These are phyloP conservation scores for Fusarium begoniae DNA, from an alignment of 2,329 filamentous ascomycete species.

Conservation along the genomic window DNA sequence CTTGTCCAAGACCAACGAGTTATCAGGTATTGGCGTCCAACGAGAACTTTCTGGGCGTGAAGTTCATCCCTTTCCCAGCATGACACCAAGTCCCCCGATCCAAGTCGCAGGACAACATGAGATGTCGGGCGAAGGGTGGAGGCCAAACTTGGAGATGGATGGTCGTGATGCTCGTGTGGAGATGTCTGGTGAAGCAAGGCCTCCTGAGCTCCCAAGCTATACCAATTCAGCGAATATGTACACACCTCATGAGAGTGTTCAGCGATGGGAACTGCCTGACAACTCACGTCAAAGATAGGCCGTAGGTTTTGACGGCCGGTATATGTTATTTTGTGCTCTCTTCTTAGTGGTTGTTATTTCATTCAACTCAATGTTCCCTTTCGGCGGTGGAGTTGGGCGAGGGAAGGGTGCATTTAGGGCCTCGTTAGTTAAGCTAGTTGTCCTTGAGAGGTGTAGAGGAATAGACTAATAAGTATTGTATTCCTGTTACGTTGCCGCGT, in stretches of 20 bases:
- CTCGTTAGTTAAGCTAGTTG: not conserved
- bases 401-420: not conserved
- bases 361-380: not conserved
- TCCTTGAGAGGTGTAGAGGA: not conserved
- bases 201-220: slow-evolving; percentile 27
- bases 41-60: slow-evolving; percentile 30
- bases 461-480: not conserved
- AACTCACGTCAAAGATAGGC: slow-evolving; percentile 21
- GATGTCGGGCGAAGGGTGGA: slow-evolving; percentile 28
- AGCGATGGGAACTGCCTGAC: slow-evolving; percentile 39
- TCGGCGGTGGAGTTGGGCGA: not conserved
- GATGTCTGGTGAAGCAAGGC: slow-evolving; percentile 26
- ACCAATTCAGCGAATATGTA: slow-evolving; percentile 25
- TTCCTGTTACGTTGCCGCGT: not conserved
- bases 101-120: slow-evolving; percentile 36
- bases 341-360: not conserved
- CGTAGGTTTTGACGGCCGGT: rapidly evolving
- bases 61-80: slow-evolving; percentile 14
- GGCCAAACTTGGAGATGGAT: slow-evolving; percentile 35
- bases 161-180: slow-evolving; percentile 28
- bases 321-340: not conserved
- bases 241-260: slow-evolving; percentile 1
- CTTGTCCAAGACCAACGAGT: slow-evolving; percentile 31
- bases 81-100: slow-evolving; percentile 30
- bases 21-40: slow-evolving; percentile 22